Base-by-base conservation (phyloP, 768 basidiomycete species). In the Hygrophoropsis aurantiaca region DNA sequence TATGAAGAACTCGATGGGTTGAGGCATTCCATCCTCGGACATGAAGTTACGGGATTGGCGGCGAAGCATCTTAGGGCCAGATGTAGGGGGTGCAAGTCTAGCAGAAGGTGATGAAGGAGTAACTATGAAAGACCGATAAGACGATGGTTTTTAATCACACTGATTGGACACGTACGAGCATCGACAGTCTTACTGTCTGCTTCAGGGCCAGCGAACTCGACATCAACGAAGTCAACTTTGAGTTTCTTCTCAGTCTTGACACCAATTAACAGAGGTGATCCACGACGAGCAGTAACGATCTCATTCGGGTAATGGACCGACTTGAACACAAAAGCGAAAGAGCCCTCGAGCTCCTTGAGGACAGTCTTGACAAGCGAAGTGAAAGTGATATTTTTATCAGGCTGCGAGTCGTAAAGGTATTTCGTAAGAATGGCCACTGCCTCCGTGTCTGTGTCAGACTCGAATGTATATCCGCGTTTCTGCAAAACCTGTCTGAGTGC, bases 231-330 rank as follows among this genome's bases (percentile, higher is more conserved):
- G 73, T 99, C 97, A 32, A 98, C 95, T 77, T 99, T 99, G 60
- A 99, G 81, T 71, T 98, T 98, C 80, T 97, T 94, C 66, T 99
- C 95, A 15, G 97, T 98, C 85, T 98, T 98, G 64, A 99, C 95
- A 73, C 97, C 97, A 61, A 99, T 83, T 48, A 98, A 72, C 24
- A 99, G 82, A 23, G 97, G 97, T 11, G 95, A 97, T 57, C 97
- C 97, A 60, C 97, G 90, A 58, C 94, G 93, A 48, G 94, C 93
- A 42, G 90, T 90, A 52, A 98, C 94, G 54, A 94, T 82, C 67
- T 98, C 90, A 56, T 95, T 90, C 35, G 97, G 97, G 78, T 83
- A 99, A 74, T 98, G 94, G 26, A 67, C 69, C 5, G 94, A 97
- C 74, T 97, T 98, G 88, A 99, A 97, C 57, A 97, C 94, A 70